These are phyloP conservation scores for Hypericum perforatum DNA, from an alignment of 345 rosid genomes.

Conservation along the genomic window DNA sequence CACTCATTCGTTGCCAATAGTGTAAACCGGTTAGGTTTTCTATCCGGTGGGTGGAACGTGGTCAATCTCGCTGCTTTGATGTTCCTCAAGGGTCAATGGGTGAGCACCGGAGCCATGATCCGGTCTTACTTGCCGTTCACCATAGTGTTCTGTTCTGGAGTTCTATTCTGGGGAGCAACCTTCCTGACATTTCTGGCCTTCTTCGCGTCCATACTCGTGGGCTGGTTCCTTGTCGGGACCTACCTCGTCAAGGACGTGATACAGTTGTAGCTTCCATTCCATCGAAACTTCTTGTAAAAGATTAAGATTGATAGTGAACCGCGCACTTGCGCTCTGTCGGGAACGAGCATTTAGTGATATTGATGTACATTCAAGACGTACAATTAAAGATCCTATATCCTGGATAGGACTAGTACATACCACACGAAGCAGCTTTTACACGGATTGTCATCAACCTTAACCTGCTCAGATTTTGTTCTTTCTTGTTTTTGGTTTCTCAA, in stretches of 20 bases:
- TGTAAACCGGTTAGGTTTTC: slow-evolving; percentile 64
- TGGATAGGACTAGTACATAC: too few relatives aligned
- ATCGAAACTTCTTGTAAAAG: too few relatives aligned
- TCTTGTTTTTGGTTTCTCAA: too few relatives aligned
- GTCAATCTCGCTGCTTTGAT: slow-evolving; percentile 71
- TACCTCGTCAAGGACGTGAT: slow-evolving; percentile 66
- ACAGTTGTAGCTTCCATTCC: slow-evolving; percentile 31
- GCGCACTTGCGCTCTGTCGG: too few relatives aligned
- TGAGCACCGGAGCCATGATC: slow-evolving; percentile 42
- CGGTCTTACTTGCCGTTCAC: slow-evolving; percentile 49
- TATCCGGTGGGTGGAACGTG: slow-evolving; percentile 76
- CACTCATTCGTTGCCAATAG: slow-evolving; percentile 92
- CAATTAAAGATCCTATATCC: too few relatives aligned
- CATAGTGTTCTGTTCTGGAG: slow-evolving; percentile 40
- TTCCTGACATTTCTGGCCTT: slow-evolving; percentile 42
- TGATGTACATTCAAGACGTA: too few relatives aligned
- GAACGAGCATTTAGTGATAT: too few relatives aligned
- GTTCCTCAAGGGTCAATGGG: slow-evolving; percentile 74
- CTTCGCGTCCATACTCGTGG: slow-evolving; percentile 46
- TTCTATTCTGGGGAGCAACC: slow-evolving; percentile 51
- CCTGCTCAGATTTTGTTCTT: too few relatives aligned
- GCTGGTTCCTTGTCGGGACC: slow-evolving; percentile 76
- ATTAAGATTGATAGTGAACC: too few relatives aligned
- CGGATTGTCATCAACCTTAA: too few relatives aligned
- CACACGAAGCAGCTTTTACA: too few relatives aligned